Conservation (phyloP, 768 basidiomycete species). For the Tremella yokohamensis region DNA sequence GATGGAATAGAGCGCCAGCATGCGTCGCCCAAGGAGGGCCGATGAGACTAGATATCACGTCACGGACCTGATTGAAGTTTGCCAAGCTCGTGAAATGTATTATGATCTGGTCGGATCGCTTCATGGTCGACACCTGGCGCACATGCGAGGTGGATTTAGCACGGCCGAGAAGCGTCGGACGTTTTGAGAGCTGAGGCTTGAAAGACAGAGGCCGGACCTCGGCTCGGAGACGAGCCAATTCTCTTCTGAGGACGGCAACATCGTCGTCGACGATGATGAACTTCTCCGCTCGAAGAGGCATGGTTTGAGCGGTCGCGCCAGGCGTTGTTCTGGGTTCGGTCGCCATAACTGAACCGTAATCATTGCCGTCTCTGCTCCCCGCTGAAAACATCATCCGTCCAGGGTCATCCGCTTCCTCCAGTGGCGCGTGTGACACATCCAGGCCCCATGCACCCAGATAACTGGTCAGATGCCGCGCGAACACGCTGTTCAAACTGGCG, state of each 20-base stretch:
- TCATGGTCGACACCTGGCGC: conserved; percentile 52
- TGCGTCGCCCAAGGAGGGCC: conserved; percentile 53
- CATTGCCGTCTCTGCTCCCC: neutral
- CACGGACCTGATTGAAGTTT: conserved; percentile 84
- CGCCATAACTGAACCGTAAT: conserved; percentile 22
- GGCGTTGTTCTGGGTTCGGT: conserved; percentile 17
- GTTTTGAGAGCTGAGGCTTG: conserved; percentile 39
- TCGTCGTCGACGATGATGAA: conserved; percentile 94
- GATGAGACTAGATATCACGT: conserved; percentile 70
- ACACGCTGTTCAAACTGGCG: conserved; percentile 78
- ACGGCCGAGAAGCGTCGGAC: conserved; percentile 41
- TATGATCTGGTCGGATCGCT: conserved; percentile 55
- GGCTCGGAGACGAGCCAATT: conserved; percentile 65
- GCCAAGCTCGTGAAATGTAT: conserved; percentile 87
- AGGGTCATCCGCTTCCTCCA: conserved; percentile 41
- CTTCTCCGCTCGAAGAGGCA: conserved; percentile 13
- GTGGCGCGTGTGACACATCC: conserved; percentile 72
- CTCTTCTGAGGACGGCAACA: conserved; percentile 69
- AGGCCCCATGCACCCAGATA: conserved; percentile 93
- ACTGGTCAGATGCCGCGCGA: conserved; percentile 86
- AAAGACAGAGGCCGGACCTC: conserved; percentile 32
- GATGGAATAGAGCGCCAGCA: conserved; percentile 51
- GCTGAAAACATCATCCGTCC: neutral
- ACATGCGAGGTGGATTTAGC: conserved; percentile 74
- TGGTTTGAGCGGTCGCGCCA: neutral